Evolutionary conservation across 2,329 filamentous ascomycete species (phyloP).

Genomic region (Neofusicoccum kwambonambiense): DNA sequence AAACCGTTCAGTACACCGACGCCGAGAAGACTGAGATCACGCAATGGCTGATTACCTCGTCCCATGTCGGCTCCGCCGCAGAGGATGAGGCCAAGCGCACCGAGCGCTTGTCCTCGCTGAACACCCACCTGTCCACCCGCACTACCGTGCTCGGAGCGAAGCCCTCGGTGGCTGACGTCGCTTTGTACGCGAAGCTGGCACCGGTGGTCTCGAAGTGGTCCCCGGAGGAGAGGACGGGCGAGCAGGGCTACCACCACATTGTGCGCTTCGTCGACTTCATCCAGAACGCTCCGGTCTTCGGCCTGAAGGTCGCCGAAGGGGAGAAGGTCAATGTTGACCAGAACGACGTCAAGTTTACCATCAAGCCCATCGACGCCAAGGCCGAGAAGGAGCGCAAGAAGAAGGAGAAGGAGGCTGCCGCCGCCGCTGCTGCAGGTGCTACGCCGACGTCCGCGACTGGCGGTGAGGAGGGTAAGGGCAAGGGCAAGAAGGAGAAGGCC

Average conservation of each 20-base stretch:
- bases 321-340: constrained; percentile 79
- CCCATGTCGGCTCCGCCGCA: constrained; percentile 62
- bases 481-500: constrained; percentile 46
- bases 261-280: constrained; percentile 92
- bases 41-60: constrained; percentile 80
- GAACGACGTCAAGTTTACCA: constrained; percentile 79
- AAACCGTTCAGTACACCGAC: constrained; percentile 67
- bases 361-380: constrained; percentile 85
- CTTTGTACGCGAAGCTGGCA: constrained; percentile 75
- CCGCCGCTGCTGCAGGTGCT: constrained; percentile 48
- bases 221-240: constrained; percentile 81
- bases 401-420: constrained; percentile 78
- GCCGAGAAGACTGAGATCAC: constrained; percentile 83
- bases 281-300: constrained; percentile 76
- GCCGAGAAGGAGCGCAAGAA: constrained; percentile 95
- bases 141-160: constrained; percentile 88
- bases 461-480: constrained; percentile 40
- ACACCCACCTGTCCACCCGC: constrained; percentile 81
- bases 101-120: constrained; percentile 73
- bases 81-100: constrained; percentile 58
- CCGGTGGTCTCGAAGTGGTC: constrained; percentile 77
- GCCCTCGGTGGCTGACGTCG: constrained; percentile 82
- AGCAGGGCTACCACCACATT: constrained; percentile 86
- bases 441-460: constrained; percentile 39
- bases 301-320: constrained; percentile 64